phyloP scores from a whole-genome alignment of 179 eudicot species.

The Pouteria campechiana region DNA sequence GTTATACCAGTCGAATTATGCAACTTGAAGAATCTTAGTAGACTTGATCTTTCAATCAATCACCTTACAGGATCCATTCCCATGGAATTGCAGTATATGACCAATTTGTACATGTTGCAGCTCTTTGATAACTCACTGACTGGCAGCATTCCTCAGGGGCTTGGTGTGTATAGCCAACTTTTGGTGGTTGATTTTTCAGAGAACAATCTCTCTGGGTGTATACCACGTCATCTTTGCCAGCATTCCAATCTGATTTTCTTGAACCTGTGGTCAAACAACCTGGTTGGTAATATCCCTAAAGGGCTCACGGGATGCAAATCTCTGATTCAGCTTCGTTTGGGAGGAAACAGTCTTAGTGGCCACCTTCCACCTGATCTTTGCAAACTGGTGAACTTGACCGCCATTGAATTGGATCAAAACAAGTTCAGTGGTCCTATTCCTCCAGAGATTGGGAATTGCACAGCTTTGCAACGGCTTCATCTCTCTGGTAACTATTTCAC shows the following conservation, averaged over 20 bases:
- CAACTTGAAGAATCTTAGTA: conserved; percentile 13
- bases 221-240: conserved; percentile 21
- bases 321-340: conserved; percentile 19
- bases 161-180: conserved; percentile 20
- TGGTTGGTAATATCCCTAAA: conserved; percentile 25
- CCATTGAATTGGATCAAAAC: conserved; percentile 26
- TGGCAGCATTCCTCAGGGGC: conserved; percentile 23
- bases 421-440: conserved; percentile 31
- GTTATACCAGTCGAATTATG: conserved; percentile 22
- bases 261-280: conserved; percentile 24
- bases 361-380: conserved; percentile 28
- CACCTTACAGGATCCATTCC: conserved; percentile 26
- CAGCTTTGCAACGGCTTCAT: conserved; percentile 25
- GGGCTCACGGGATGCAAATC: conserved; percentile 21
- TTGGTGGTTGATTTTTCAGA: conserved; percentile 33
- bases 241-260: conserved; percentile 24
- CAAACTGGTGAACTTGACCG: conserved; percentile 21
- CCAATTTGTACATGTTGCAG: conserved; percentile 21
- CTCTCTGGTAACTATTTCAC: conserved; percentile 23
- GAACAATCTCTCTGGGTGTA: conserved; percentile 20
- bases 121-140: conserved; percentile 29
- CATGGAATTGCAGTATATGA: conserved; percentile 22
- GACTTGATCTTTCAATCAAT: conserved; percentile 28
- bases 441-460: conserved; percentile 22
- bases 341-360: conserved; percentile 22